Evolutionary conservation across 192 early-diverging fungal genomes (phyloP), one percentile per base, ranked within the genome.

Genomic region (Coemansia sp.): DNA sequence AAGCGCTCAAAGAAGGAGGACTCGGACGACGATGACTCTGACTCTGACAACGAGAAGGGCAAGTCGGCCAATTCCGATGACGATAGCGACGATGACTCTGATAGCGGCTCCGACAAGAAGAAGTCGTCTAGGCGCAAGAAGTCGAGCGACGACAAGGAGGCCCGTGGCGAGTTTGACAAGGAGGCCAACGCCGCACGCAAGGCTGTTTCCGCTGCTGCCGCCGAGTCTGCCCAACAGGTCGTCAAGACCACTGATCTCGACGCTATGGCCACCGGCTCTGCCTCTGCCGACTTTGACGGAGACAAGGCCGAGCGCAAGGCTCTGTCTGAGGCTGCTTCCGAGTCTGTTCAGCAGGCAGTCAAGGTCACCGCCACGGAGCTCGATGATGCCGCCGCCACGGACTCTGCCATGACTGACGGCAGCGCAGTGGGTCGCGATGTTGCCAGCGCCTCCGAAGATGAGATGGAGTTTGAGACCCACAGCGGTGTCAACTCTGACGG

Each of bases 201-300:
- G 68, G 79, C 79, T 2, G 58, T 75, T 2, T 59, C 64, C 4
- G 79, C 72, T 55, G 74, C 79, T 1, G 70, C 72, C 6, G 61
- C 68, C 68, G 79, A 82, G 68, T 82, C 79, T 3, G 47, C 40
- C 50, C 59, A 70, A 62, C 79, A 82, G 58, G 79, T 46, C 3
- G 67, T 71, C 13, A 58, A 70, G 39, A 13, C 67, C 9, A 70
- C 74, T 1, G 53, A 73, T 63, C 38, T 76, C n/a, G 79, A 74
- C 32, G 53, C 16, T 13, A 40, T 23, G 4, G 52, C 26, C 40
- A 44, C 28, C 19, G 63, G 65, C 1, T 39, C 37, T 9, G 69
- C 38, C 59, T 62, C 38, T 47, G 69, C 67, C 26, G 26, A 26
- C 26, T 26, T 26, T 4, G 65, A 42, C 16, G 74, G 69, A 50